phyloP scores from a whole-genome alignment of 805 yeast species.

The Candida insectorum region DNA sequence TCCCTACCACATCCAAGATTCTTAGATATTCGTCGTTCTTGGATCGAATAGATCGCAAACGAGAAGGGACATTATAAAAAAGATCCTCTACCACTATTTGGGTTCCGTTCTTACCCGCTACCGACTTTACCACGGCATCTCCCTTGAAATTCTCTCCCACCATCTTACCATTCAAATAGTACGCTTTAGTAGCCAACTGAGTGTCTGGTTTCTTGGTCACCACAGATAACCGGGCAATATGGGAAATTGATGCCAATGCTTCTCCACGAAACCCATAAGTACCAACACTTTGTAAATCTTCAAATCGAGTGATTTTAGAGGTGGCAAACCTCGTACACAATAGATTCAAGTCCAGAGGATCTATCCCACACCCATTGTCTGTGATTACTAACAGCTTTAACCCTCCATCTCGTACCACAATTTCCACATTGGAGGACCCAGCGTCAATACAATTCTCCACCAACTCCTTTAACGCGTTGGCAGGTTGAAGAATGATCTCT shows the following conservation, averaged over 20 bases:
- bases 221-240: constrained; percentile 78
- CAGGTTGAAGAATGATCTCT: constrained; percentile 89
- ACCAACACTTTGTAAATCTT: constrained; percentile 64
- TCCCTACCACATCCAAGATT: constrained; percentile 77
- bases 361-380: constrained; percentile 86
- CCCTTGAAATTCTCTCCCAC: constrained; percentile 40
- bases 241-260: constrained; percentile 92
- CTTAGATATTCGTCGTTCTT: constrained; percentile 71
- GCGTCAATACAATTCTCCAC: constrained; percentile 94
- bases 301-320: constrained; percentile 71
- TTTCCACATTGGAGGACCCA: constrained; percentile 65
- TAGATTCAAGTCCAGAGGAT: constrained; percentile 65
- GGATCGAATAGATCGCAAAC: constrained; percentile 63
- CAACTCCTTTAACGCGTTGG: constrained; percentile 90
- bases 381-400: constrained; percentile 78
- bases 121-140: constrained; percentile 47
- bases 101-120: constrained; percentile 88
- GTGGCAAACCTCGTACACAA: constrained; percentile 94
- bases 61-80: constrained; percentile 82
- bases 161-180: constrained; percentile 66
- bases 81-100: constrained; percentile 82
- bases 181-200: constrained; percentile 64
- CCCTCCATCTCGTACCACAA: constrained; percentile 90
- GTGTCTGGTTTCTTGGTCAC: constrained; percentile 49
- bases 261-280: constrained; percentile 97